phyloP scores from a whole-genome alignment of 2,329 filamentous ascomycete genomes.

The Xylariaceae sp. region DNA sequence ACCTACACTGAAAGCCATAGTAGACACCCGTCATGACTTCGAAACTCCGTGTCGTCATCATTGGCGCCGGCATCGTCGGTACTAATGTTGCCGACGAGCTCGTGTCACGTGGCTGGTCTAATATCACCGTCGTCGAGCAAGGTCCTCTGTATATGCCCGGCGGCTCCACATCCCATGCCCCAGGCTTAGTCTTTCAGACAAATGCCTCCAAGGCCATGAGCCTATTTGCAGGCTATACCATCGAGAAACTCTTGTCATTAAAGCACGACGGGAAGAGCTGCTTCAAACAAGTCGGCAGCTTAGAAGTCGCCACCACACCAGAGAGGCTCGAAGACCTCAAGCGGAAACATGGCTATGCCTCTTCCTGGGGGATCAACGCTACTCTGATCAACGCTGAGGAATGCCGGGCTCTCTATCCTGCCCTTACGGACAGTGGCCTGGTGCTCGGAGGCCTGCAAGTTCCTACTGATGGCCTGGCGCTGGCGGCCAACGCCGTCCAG shows the following conservation, averaged over 20 bases:
- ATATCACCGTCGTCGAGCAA: constrained; percentile 19
- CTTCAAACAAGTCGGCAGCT: constrained; percentile 19
- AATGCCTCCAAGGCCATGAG: constrained; percentile 20
- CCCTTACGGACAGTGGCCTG: constrained; percentile 11
- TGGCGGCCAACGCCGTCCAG: constrained; percentile 16
- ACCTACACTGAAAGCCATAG: constrained; percentile 1
- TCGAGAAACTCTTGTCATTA: constrained; percentile 15
- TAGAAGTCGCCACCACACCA: constrained; percentile 18
- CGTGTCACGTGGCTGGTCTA: constrained; percentile 18
- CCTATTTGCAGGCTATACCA: constrained; percentile 16
- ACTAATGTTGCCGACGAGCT: constrained; percentile 20
- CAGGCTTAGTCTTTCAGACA: constrained; percentile 19
- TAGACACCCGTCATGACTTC: constrained; percentile 12
- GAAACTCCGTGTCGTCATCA: constrained; percentile 17
- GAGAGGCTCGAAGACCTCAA: constrained; percentile 18
- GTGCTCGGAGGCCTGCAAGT: constrained; percentile 17
- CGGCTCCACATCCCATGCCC: constrained; percentile 18
- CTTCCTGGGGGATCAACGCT: constrained; percentile 17
- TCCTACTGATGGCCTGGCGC: constrained; percentile 16
- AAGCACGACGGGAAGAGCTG: constrained; percentile 16
- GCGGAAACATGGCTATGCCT: constrained; percentile 18
- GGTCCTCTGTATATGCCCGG: constrained; percentile 17
- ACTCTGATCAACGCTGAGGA: constrained; percentile 14
- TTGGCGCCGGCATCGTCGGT: constrained; percentile 19
- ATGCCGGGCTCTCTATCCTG: constrained; percentile 13